Evolutionary conservation across 225 moss, liverwort and hornwort genomes (phyloP).

Genomic region (Rhytidiadelphus loreus): DNA sequence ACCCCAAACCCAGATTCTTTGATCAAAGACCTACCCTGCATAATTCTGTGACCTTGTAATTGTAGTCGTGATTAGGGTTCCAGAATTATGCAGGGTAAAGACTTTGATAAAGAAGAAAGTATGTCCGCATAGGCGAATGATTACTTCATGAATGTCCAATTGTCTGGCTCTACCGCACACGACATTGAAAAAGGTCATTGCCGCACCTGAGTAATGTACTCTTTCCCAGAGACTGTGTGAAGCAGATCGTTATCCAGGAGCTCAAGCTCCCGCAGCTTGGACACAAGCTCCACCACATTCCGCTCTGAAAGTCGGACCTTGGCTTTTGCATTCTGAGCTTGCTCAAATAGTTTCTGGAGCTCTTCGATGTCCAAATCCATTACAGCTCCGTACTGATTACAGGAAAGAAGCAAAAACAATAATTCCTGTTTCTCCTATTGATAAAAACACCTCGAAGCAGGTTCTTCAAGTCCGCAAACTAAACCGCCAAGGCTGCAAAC

Average conservation of each 20-base stretch:
- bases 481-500: not conserved
- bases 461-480: not conserved
- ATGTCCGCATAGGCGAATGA: not conserved
- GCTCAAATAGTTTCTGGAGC: conserved; percentile 82
- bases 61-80: not conserved
- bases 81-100: not conserved
- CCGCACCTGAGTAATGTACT: conserved; percentile 87
- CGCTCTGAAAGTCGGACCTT: conserved; percentile 90
- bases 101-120: not conserved
- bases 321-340: conserved; percentile 77
- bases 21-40: not conserved
- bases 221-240: conserved; percentile 88
- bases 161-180: not conserved
- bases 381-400: not conserved
- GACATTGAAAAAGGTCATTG: not conserved
- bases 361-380: conserved; percentile 90
- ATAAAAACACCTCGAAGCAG: not conserved
- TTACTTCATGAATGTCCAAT: not conserved
- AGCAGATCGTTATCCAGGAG: conserved; percentile 87
- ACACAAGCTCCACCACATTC: conserved; percentile 92
- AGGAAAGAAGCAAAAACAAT: no score
- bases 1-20: not conserved
- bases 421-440: not conserved
- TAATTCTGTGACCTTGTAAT: not conserved
- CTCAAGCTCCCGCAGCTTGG: conserved; percentile 76